These are phyloP conservation scores for Vanrija sp. DNA, from an alignment of 1,284 basidiomycete genomes.

Conservation along the genomic window DNA sequence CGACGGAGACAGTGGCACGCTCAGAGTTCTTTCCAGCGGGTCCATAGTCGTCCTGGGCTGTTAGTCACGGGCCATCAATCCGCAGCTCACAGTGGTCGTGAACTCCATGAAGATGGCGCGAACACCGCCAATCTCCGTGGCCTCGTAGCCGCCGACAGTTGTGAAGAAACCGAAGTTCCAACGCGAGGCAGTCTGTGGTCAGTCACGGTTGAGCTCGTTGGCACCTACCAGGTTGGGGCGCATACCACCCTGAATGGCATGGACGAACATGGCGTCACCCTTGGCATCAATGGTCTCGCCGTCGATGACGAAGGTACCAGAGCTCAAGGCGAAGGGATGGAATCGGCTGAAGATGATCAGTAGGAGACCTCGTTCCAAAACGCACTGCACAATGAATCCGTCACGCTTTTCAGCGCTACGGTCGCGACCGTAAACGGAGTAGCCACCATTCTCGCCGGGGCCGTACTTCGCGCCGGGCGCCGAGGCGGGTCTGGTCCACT, in stretches of 20 bases:
- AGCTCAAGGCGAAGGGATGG: constrained; percentile 70
- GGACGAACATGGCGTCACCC: constrained; percentile 87
- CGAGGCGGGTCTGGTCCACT: constrained; percentile 64
- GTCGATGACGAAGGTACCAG: constrained; percentile 68
- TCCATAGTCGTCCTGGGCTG: constrained; percentile 59
- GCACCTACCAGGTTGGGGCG: constrained; percentile 71
- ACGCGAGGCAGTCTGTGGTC: constrained; percentile 63
- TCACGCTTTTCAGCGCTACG: constrained; percentile 58
- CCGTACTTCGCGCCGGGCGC: constrained; percentile 90
- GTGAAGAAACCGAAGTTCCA: constrained; percentile 97
- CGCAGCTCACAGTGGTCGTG: constrained; percentile 61
- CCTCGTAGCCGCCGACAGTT: constrained; percentile 53
- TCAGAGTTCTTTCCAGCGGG: constrained; percentile 71
- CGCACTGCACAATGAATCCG: constrained; percentile 76
- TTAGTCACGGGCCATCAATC: background rate
- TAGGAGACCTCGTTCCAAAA: background rate
- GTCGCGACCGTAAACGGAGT: constrained; percentile 82
- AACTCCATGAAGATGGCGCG: constrained; percentile 95
- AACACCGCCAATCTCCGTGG: constrained; percentile 62
- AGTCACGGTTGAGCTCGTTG: background rate
- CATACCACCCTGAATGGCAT: constrained; percentile 95
- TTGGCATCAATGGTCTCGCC: constrained; percentile 65
- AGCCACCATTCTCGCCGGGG: constrained; percentile 78
- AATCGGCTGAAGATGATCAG: constrained; percentile 57
- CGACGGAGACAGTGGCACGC: constrained; percentile 76